Base-by-base conservation (phyloP, 345 rosid genomes). In the Trapa bicornis region DNA sequence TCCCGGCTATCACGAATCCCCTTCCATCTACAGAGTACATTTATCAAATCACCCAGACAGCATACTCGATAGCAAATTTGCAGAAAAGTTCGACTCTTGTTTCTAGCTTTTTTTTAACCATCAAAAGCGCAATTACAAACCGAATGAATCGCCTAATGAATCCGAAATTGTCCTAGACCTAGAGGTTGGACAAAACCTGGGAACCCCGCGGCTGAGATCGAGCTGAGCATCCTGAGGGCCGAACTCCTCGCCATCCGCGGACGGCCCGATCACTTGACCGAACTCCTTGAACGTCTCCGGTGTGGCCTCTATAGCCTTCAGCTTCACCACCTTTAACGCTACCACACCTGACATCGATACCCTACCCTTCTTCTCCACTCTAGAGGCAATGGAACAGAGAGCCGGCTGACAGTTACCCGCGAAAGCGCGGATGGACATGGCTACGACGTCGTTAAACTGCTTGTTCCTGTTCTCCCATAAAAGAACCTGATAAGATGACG, bases 201-300 rank as follows among this genome's bases (percentile, higher is more conserved):
- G 97, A 61, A 47, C 74, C 76, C 96, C 97, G 50, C 66, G 77
- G 75, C 75, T 77, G 68, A 88, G 89, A 68, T 91, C 85, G 41
- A 88, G 75, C 64, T 84, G 96, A 61, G 97, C 96, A 67, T 91
- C 97, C 47, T 73, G 66, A 37, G 96, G 96, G 67, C 96, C 94
- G 69, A 77, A 89, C 65, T 53, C 68, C 15, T 78, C 86, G 22
- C 86, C 85, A 52, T 88, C 96, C 12, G 78, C 67, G 43, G 86
- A 77, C 10, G 88, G 70, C 56, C 83, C 84, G 57, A 91, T 76
- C 64, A 88, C 80, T 69, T 91, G 97, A 5, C 93, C 96, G 47
- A 71, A 91, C 3, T 85, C 97, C 39, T 61, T 52, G 79, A 91
- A 91, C 79, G 74, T 84, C 64, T 85, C 94, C 6, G 78, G 67